phyloP scores from a whole-genome alignment of 495 filamentous ascomycete genomes.

The Cercophora sp. region DNA sequence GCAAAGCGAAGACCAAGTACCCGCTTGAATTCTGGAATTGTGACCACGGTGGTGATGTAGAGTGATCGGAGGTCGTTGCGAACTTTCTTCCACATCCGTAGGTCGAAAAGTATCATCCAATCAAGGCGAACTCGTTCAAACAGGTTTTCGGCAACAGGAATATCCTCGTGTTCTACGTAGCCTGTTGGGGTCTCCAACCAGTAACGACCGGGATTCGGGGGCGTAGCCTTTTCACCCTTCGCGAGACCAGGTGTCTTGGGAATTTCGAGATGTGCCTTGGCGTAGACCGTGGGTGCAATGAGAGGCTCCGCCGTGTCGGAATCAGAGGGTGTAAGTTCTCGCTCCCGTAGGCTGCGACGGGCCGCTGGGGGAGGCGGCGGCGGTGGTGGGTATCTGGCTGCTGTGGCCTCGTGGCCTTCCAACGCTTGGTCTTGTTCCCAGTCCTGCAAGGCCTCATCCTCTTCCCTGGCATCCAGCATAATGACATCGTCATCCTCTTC shows the following conservation, averaged over 20 bases:
- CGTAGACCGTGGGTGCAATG: conserved; percentile 51
- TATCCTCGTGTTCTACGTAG: conserved; percentile 52
- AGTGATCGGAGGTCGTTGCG: conserved; percentile 86
- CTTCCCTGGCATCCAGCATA: conserved; percentile 43
- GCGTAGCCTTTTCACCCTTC: conserved; percentile 26
- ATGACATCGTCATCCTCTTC: conserved; percentile 52
- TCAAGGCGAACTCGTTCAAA: conserved; percentile 85
- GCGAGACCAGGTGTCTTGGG: conserved; percentile 51
- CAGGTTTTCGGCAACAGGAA: conserved; percentile 76
- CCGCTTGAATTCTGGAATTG: conserved; percentile 94
- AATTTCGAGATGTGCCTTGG: conserved; percentile 52
- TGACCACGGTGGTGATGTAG: conserved; percentile 93
- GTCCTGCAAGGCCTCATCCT: conserved; percentile 52
- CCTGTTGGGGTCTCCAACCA: conserved; percentile 78
- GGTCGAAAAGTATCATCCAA: conserved; percentile 94
- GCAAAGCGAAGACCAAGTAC: conserved; percentile 88
- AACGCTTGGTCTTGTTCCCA: conserved; percentile 41
- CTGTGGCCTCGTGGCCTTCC: conserved; percentile 65
- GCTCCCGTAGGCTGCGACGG: conserved; percentile 39
- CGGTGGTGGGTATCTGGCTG: conserved; percentile 63
- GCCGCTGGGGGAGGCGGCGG: conserved; percentile 57
- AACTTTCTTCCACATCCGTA: conserved; percentile 93
- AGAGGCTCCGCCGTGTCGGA: conserved; percentile 56
- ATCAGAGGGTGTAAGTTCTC: conserved; percentile 56
- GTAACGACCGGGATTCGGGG: conserved; percentile 61